Percentiles rank a stretch among this genome's conserved stretches.
Conservation (phyloP, 2,329 filamentous ascomycete genomes). For the Fusarium sp. region DNA sequence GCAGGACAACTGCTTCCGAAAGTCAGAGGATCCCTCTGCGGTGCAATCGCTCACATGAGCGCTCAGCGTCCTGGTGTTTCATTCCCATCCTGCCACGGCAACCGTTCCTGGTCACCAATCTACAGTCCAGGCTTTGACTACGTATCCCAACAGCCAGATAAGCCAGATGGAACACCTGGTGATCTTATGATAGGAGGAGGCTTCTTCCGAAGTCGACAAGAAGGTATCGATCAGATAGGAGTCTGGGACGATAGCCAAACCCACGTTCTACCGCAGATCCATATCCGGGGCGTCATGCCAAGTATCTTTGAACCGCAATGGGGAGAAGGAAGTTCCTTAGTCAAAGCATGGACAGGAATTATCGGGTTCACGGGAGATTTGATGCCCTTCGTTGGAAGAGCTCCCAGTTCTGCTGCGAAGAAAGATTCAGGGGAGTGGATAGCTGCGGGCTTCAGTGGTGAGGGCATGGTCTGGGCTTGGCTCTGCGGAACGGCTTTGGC, state of each 20-base stretch:
- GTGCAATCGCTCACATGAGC: conserved; percentile 61
- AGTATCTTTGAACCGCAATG: conserved; percentile 55
- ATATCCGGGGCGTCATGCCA: conserved; percentile 56
- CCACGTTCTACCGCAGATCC: conserved; percentile 54
- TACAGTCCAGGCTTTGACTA: conserved; percentile 63
- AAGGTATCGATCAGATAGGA: conserved; percentile 60
- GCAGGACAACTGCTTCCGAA: conserved; percentile 62
- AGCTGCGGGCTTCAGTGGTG: conserved; percentile 62
- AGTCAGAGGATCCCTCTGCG: conserved; percentile 58
- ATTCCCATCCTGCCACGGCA: conserved; percentile 48
- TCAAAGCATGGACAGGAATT: conserved; percentile 62
- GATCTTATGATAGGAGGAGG: conserved; percentile 68
- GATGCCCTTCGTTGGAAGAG: conserved; percentile 62
- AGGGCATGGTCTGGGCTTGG: conserved; percentile 67
- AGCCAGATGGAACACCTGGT: conserved; percentile 46
- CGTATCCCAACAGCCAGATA: conserved; percentile 58
- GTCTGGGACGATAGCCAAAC: conserved; percentile 58
- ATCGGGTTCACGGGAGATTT: conserved; percentile 60
- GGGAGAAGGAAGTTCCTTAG: conserved; percentile 49
- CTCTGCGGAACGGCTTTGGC: conserved; percentile 60
- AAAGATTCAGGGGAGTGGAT: conserved; percentile 59
- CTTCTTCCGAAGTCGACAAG: conserved; percentile 54
- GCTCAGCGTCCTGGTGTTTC: conserved; percentile 56
- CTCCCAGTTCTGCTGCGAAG: conserved; percentile 48
- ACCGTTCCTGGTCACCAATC: conserved; percentile 63